Evolutionary conservation across 768 basidiomycete species (phyloP), one percentile per base, ranked within the genome.

Genomic region (Leccinum truebloodii): DNA sequence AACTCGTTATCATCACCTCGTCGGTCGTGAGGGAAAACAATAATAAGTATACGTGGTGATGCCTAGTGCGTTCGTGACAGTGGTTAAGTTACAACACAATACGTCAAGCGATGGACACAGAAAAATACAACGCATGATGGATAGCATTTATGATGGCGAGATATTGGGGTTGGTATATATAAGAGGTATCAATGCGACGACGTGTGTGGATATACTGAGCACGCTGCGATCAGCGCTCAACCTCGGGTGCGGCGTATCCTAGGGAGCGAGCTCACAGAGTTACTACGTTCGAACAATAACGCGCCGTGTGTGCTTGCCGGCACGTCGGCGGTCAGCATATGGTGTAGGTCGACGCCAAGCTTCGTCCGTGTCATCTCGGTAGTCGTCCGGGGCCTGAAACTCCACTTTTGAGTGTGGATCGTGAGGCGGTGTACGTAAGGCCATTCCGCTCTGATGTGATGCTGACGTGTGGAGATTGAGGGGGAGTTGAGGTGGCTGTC

Each of bases 241-340:
- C 30, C 26, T 32, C 10, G 41, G 22, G 35, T 9, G 4, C 14
- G 53, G 52, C 28, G n/a, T 20, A 13, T 46, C 6, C 3, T 53
- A 41, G 4, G 26, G 10, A 20, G 44, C 0, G 16, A 2, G 62
- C 59, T 56, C 53, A 65, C 63, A 18, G 34, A 12, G 26, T 73
- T 59, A 76, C 41, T 59, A 76, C 41, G 46, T 63, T 52, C 83
- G 76, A 60, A 88, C 84, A 63, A 91, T 84, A 35, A 91, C 85
- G 56, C 90, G 83, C 68, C 79, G 81, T 24, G 90, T 92, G 70
- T 92, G 90, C 71, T 92, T 92, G 54, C 90, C 90, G 55, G 90
- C 90, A 59, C 90, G 79, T 58, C 90, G 78, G 24, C 90, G 84
- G 71, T 90, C 89, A 44, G 83, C 82, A 67, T 87, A 86, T 22